Percentiles rank a stretch among this genome's conserved stretches.
These are phyloP conservation scores for Corchorus olitorius DNA, from an alignment of 345 rosid genomes.

Conservation along the genomic window DNA sequence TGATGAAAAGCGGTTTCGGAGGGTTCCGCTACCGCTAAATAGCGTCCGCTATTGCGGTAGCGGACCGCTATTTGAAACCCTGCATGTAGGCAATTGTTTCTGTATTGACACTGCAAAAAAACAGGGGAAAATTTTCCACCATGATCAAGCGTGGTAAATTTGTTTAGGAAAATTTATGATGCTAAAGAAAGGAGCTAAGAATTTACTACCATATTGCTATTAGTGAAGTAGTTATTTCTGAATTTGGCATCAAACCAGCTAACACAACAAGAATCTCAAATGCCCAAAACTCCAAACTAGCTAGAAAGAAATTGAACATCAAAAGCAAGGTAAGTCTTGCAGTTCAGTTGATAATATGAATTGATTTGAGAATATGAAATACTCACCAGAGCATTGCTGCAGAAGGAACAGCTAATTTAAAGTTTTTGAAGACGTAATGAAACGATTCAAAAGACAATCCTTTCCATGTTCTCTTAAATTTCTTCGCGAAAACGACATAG, in stretches of 20 bases:
- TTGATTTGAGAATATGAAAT: too few relatives aligned
- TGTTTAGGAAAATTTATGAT: neutral
- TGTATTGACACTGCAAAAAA: slow-evolving; percentile 39
- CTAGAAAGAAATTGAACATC: neutral
- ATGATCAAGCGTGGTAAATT: neutral
- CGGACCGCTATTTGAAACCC: too few relatives aligned
- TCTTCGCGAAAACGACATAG: slow-evolving; percentile 45
- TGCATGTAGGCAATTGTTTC: slow-evolving; percentile 47
- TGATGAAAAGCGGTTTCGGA: too few relatives aligned
- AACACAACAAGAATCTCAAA: slow-evolving; percentile 50
- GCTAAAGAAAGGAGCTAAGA: neutral
- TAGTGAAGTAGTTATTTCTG: slow-evolving; percentile 53
- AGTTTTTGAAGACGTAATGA: slow-evolving; percentile 29
- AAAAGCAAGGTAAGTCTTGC: too few relatives aligned
- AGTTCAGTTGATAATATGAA: too few relatives aligned
- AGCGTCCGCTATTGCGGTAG: too few relatives aligned
- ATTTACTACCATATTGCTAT: slow-evolving; percentile 77
- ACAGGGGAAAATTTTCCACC: neutral
- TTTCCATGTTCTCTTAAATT: slow-evolving; percentile 56
- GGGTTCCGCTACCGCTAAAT: too few relatives aligned
- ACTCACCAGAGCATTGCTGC: slow-evolving; percentile 84
- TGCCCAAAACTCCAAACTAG: slow-evolving; percentile 55
- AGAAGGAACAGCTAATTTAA: slow-evolving; percentile 64
- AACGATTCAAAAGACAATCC: slow-evolving; percentile 53
- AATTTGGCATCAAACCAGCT: slow-evolving; percentile 44